A percentile compares a stretch with the other conserved stretches of the same genome.
Conservation (phyloP, 345 rosid species). For the Eucalyptus dawsonii region DNA sequence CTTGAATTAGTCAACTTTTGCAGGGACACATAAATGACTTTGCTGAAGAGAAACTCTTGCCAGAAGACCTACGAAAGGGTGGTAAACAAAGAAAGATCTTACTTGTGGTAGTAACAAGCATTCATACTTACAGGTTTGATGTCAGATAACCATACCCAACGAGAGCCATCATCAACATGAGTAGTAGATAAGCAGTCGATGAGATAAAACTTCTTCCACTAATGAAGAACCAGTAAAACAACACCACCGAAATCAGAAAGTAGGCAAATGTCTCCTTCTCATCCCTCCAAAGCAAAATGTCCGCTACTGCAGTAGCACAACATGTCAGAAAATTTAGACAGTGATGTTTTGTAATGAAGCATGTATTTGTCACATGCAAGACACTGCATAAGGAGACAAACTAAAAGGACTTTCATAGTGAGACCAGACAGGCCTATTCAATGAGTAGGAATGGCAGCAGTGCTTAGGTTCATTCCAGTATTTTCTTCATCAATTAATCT, state of each 20-base stretch:
- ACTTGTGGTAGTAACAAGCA: neutral
- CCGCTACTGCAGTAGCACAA: slow-evolving; percentile 48
- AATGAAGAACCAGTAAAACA: slow-evolving; percentile 73
- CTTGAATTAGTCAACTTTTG: neutral
- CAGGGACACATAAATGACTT: neutral
- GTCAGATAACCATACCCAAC: slow-evolving; percentile 48
- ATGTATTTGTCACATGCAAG: neutral
- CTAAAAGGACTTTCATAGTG: neutral
- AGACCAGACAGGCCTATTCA: neutral
- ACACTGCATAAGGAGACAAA: neutral
- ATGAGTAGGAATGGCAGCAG: neutral
- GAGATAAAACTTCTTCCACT: slow-evolving; percentile 65
- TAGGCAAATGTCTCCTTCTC: slow-evolving; percentile 66
- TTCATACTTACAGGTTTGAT: slow-evolving; percentile 44
- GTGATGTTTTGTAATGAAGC: neutral
- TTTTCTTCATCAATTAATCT: neutral
- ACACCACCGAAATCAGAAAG: slow-evolving; percentile 33
- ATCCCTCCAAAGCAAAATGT: slow-evolving; percentile 87
- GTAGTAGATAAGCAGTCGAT: slow-evolving; percentile 58
- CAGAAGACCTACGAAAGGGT: neutral
- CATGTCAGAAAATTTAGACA: neutral
- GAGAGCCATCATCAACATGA: slow-evolving; percentile 26
- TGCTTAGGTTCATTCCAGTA: neutral
- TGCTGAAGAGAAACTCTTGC: neutral
- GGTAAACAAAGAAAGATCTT: neutral